phyloP scores from a whole-genome alignment of 805 yeast genomes.

The Kluyveromyces wickerhamii region DNA sequence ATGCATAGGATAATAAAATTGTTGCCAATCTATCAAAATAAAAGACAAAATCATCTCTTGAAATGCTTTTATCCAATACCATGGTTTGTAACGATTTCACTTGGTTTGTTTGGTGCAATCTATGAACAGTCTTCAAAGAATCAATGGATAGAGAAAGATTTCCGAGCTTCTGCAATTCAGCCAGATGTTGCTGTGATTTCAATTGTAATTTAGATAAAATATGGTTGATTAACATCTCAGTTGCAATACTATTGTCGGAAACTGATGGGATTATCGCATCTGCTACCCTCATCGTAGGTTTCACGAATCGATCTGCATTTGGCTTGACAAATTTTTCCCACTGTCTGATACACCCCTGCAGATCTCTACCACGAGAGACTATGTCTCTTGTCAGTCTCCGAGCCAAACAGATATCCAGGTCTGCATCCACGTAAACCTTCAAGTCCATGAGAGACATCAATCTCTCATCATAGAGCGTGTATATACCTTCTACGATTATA shows the following conservation, averaged over 20 bases:
- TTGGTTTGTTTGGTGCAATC: constrained; percentile 49
- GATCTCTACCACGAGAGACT: constrained; percentile 75
- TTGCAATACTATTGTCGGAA: constrained; percentile 72
- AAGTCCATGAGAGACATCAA: constrained; percentile 71
- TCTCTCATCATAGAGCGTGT: constrained; percentile 66
- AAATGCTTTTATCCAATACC: constrained; percentile 45
- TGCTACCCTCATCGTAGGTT: constrained; percentile 70
- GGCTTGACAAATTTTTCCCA: constrained; percentile 94
- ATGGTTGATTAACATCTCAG: constrained; percentile 70
- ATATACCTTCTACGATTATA: constrained; percentile 85
- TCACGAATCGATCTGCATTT: constrained; percentile 66
- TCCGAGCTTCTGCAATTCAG: constrained; percentile 47
- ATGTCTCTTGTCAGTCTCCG: constrained; percentile 84
- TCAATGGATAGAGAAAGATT: constrained; percentile 11
- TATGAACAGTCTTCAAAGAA: constrained; percentile 18
- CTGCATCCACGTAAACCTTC: constrained; percentile 89
- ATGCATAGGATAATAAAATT: constrained; percentile 57
- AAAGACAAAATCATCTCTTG: constrained; percentile 73
- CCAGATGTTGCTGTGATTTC: constrained; percentile 63
- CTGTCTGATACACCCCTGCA: constrained; percentile 73
- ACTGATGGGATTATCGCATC: constrained; percentile 91
- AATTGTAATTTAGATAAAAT: constrained; percentile 59
- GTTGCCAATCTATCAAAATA: constrained; percentile 79
- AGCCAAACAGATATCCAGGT: constrained; percentile 84
- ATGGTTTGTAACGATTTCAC: constrained; percentile 64